Percentiles rank a stretch among this genome's conserved stretches.
phyloP scores from a whole-genome alignment of 768 basidiomycete genomes.

The Rhodotorula babjevae region DNA sequence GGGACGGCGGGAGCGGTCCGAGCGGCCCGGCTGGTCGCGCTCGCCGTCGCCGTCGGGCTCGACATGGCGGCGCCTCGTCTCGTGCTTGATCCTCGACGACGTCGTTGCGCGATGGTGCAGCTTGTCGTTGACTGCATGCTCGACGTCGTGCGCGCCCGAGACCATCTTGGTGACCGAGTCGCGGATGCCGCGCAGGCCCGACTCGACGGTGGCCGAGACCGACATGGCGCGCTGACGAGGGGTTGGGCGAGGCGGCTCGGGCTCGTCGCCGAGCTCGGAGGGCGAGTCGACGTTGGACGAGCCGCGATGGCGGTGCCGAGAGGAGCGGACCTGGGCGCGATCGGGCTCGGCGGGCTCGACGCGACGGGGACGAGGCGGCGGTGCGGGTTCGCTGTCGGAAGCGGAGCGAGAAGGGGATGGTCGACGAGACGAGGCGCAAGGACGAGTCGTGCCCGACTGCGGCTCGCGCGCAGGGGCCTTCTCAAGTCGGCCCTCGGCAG shows the following conservation, averaged over 20 bases:
- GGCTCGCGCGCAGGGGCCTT: background rate
- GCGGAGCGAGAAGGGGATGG: background rate
- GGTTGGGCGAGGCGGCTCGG: background rate
- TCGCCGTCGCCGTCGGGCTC: constrained; percentile 1
- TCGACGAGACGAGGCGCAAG: background rate
- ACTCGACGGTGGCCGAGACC: constrained; percentile 18
- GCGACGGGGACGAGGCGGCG: background rate
- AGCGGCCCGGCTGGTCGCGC: background rate
- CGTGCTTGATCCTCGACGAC: background rate
- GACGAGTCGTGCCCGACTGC: background rate
- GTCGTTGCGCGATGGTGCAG: background rate
- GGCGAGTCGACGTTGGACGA: constrained; percentile 12
- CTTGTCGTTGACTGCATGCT: background rate
- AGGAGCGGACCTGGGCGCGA: background rate
- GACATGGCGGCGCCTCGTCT: background rate
- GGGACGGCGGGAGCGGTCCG: background rate
- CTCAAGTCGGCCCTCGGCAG: background rate
- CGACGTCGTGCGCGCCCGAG: constrained; percentile 1
- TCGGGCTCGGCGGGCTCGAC: background rate
- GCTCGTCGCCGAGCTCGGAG: background rate
- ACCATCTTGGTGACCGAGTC: constrained; percentile 28
- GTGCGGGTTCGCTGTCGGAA: background rate
- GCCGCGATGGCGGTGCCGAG: constrained; percentile 16
- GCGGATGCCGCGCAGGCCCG: constrained; percentile 17
- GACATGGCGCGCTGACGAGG: constrained; percentile 27